Conservation (phyloP, 2,329 filamentous ascomycete genomes). For the Talaromyces sp. region DNA sequence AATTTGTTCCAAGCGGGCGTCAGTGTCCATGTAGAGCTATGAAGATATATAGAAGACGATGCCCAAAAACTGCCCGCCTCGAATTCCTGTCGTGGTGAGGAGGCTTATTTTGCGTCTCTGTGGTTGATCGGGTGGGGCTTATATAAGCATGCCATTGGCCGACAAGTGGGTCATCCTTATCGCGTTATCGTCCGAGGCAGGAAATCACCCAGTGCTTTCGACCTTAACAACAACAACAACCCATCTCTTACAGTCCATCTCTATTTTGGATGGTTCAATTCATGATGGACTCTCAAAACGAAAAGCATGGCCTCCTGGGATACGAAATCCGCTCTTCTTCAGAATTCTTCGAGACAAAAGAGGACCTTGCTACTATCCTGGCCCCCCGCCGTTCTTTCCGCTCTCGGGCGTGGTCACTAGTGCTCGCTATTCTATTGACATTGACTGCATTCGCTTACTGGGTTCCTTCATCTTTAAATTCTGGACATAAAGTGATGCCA, state of each 20-base stretch:
- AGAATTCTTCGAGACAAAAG: background rate
- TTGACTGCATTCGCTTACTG: slow-evolving; percentile 6
- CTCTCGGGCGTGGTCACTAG: slow-evolving; percentile 5
- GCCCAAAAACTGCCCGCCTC: too few species aligned
- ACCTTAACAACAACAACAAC: background rate
- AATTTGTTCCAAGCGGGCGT: too few species aligned
- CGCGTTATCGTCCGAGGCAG: background rate
- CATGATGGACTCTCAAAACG: slow-evolving; percentile 3
- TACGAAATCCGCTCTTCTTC: background rate
- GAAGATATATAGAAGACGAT: background rate
- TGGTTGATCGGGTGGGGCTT: background rate
- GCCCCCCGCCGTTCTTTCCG: background rate
- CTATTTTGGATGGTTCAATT: background rate
- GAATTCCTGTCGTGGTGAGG: background rate
- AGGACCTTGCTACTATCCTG: background rate
- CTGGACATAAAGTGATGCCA: slow-evolving; percentile 1
- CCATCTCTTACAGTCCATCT: background rate
- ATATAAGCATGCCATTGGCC: background rate
- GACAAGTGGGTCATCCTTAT: background rate
- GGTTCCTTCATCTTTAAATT: slow-evolving; percentile 1
- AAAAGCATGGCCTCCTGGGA: slow-evolving; percentile 15
- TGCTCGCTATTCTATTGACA: slow-evolving; percentile 9
- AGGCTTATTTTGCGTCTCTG: background rate
- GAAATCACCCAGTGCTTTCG: background rate
- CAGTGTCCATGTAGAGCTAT: background rate